Conservation (phyloP, 768 basidiomycete genomes). For the Astraeus odoratus region DNA sequence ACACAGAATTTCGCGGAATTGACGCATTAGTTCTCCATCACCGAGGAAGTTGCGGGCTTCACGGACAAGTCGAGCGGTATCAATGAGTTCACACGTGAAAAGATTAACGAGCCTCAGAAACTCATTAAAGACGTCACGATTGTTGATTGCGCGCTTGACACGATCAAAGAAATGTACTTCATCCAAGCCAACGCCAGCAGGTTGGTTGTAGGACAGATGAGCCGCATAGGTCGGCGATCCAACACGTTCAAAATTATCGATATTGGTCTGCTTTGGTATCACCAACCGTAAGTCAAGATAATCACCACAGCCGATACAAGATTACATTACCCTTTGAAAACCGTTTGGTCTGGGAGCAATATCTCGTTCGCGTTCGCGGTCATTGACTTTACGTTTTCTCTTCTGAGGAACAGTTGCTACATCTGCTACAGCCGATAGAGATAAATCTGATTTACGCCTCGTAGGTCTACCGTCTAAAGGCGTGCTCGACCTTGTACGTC, state of each 20-base stretch:
- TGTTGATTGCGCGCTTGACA: conserved; percentile 67
- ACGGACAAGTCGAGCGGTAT: conserved; percentile 74
- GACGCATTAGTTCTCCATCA: conserved; percentile 71
- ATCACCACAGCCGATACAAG: background rate
- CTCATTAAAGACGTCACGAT: conserved; percentile 80
- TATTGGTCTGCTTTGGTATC: conserved; percentile 17
- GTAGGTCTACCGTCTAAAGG: conserved; percentile 28
- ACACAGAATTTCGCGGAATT: conserved; percentile 81
- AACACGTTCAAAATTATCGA: conserved; percentile 16
- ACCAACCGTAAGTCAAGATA: conserved; percentile 5
- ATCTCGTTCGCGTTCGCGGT: conserved; percentile 32
- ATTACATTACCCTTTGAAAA: conserved; percentile 20
- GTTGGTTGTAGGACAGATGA: conserved; percentile 14
- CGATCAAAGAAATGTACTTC: conserved; percentile 89
- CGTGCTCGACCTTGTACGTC: conserved; percentile 31
- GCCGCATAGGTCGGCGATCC: conserved; percentile 17
- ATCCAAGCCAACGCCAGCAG: conserved; percentile 28
- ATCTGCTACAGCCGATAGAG: conserved; percentile 32
- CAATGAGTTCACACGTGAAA: conserved; percentile 91
- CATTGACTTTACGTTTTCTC: conserved; percentile 58
- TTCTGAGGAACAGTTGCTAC: conserved; percentile 51
- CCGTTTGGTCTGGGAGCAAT: conserved; percentile 16
- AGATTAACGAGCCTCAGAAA: conserved; percentile 94
- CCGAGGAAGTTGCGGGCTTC: conserved; percentile 72
- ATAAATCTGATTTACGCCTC: conserved; percentile 42